Percentiles rank a stretch among this genome's conserved stretches.
Conservation (phyloP, 345 rosid genomes). For the Rhizophora mangle region DNA sequence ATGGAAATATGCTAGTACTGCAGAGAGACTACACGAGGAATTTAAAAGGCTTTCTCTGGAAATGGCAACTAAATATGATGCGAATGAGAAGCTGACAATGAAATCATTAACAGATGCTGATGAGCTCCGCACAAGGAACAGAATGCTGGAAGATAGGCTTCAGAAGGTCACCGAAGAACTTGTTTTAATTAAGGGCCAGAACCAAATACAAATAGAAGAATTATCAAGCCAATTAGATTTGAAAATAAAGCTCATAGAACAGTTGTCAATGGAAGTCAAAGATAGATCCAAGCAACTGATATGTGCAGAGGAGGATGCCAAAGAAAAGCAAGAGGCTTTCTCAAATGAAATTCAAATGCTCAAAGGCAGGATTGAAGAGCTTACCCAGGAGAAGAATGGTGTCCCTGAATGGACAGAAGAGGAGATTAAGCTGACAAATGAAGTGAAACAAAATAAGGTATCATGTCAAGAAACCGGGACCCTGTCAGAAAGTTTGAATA, state of each 20-base stretch:
- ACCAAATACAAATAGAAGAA: slow-evolving; percentile 18
- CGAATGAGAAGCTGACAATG: slow-evolving; percentile 24
- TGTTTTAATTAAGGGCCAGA: slow-evolving; percentile 17
- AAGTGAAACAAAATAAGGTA: slow-evolving; percentile 23
- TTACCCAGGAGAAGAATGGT: slow-evolving; percentile 25
- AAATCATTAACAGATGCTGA: slow-evolving; percentile 18
- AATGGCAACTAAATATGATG: slow-evolving; percentile 28
- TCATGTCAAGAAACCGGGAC: slow-evolving; percentile 46
- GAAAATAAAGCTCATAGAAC: slow-evolving; percentile 20
- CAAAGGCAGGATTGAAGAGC: slow-evolving; percentile 36
- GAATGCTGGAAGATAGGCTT: slow-evolving; percentile 23
- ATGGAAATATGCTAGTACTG: slow-evolving; percentile 28
- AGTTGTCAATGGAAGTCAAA: slow-evolving; percentile 20
- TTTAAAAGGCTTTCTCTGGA: slow-evolving; percentile 28
- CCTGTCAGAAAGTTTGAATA: slow-evolving; percentile 46
- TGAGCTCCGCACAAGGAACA: slow-evolving; percentile 17
- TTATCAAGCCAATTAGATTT: slow-evolving; percentile 17
- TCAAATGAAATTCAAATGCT: slow-evolving; percentile 55
- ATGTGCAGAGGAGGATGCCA: slow-evolving; percentile 11
- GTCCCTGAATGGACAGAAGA: slow-evolving; percentile 17
- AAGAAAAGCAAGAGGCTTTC: slow-evolving; percentile 44
- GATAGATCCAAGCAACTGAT: slow-evolving; percentile 11
- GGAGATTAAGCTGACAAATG: slow-evolving; percentile 35
- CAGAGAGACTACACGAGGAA: slow-evolving; percentile 35
- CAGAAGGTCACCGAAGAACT: slow-evolving; percentile 22